Conservation (phyloP, 345 rosid species). For the Pistacia vera region DNA sequence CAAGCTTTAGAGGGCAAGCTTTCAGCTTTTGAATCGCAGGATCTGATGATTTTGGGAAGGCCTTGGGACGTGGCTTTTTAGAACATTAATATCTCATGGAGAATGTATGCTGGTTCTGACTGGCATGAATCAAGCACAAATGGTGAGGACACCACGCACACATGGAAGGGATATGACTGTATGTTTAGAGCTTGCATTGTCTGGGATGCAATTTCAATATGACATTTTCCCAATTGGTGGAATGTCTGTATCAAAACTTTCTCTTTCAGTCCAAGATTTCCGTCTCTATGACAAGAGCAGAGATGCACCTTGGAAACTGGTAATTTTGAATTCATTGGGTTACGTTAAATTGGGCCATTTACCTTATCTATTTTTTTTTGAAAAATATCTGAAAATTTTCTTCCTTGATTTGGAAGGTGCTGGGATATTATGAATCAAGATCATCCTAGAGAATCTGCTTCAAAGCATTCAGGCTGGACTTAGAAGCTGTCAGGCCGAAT, state of each 20-base stretch:
- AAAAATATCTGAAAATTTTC: slow-evolving; percentile 15
- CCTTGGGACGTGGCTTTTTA: slow-evolving; percentile 57
- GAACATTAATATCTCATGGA: slow-evolving; percentile 75
- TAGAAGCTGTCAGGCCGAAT: slow-evolving; percentile 93
- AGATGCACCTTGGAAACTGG: slow-evolving; percentile 85
- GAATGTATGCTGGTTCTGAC: slow-evolving; percentile 79
- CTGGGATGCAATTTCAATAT: slow-evolving; percentile 63
- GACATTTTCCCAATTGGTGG: slow-evolving; percentile 65
- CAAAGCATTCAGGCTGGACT: slow-evolving; percentile 76
- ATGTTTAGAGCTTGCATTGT: slow-evolving; percentile 69
- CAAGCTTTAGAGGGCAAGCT: slow-evolving; percentile 45
- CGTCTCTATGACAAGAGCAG: slow-evolving; percentile 72
- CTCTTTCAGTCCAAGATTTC: slow-evolving; percentile 70
- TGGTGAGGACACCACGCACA: slow-evolving; percentile 24
- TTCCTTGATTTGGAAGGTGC: slow-evolving; percentile 49
- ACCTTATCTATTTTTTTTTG: slow-evolving; percentile 9
- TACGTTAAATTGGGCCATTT: slow-evolving; percentile 5
- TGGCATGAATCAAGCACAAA: slow-evolving; percentile 53
- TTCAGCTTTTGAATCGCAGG: slow-evolving; percentile 29
- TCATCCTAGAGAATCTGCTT: slow-evolving; percentile 84
- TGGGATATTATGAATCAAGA: slow-evolving; percentile 79
- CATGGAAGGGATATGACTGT: slow-evolving; percentile 59
- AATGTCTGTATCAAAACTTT: slow-evolving; percentile 61
- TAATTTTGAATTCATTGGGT: slow-evolving; percentile 33
- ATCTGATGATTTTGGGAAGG: slow-evolving; percentile 42